Evolutionary conservation across 176 grass and related monocot species (phyloP).

Genomic region (Microstegium vimineum): DNA sequence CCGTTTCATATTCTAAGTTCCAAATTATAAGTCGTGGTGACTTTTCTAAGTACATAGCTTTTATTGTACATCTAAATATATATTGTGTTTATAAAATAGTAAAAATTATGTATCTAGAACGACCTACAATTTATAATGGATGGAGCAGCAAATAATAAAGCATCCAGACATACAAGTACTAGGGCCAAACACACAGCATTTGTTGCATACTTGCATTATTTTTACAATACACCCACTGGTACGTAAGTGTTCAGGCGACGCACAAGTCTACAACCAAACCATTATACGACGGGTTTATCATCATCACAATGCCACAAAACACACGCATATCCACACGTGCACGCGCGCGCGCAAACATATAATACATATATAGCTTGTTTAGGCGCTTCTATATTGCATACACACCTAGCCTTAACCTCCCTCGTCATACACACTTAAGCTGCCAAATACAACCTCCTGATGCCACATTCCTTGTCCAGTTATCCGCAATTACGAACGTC

Average conservation of each 20-base stretch:
- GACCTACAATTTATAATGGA: too few species aligned
- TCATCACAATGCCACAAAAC: neutral
- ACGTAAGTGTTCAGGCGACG: neutral
- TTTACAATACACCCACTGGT: neutral
- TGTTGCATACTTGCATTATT: neutral
- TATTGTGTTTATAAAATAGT: too few species aligned
- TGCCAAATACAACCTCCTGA: neutral
- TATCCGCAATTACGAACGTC: neutral
- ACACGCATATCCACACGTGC: too few species aligned
- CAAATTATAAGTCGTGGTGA: too few species aligned
- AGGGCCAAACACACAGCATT: too few species aligned
- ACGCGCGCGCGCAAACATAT: neutral
- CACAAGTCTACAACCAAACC: neutral
- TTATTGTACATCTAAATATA: too few species aligned
- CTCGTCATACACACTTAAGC: neutral
- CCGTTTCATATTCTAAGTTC: too few species aligned
- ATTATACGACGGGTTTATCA: neutral
- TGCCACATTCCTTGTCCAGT: neutral
- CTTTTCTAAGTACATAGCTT: too few species aligned
- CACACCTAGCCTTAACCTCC: neutral
- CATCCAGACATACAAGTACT: too few species aligned
- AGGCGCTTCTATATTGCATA: neutral
- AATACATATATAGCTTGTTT: neutral
- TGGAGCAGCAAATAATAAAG: too few species aligned
- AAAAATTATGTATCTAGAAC: too few species aligned